A percentile compares a stretch with the other conserved stretches of the same genome.
Conservation (phyloP, 2,329 filamentous ascomycete genomes). For the Fusarium humuli region DNA sequence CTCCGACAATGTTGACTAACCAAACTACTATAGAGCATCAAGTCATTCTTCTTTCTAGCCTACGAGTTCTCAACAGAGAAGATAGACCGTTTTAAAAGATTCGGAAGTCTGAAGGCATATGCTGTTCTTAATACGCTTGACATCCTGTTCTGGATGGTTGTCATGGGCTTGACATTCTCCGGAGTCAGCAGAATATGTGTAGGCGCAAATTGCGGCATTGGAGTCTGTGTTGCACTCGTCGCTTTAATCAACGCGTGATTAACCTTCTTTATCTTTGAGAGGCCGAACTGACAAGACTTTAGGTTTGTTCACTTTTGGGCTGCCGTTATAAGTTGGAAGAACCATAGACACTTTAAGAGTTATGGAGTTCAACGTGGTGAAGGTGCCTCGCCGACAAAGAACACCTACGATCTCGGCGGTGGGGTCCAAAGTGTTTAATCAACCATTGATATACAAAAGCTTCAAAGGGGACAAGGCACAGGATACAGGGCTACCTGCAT, state of each 20-base stretch:
- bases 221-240: constrained; percentile 21
- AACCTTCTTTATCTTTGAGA: accelerated
- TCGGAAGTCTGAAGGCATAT: constrained; percentile 41
- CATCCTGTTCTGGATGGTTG: constrained; percentile 45
- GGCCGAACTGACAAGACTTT: neutral
- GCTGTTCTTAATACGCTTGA: constrained; percentile 43
- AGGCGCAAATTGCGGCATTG: constrained; percentile 30
- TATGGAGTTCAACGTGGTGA: constrained; percentile 8
- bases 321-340: constrained; percentile 22
- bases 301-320: constrained; percentile 19
- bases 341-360: constrained; percentile 8
- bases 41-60: constrained; percentile 19
- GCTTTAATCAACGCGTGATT: constrained; percentile 24
- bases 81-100: constrained; percentile 40
- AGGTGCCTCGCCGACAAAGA: neutral
- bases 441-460: too few species aligned
- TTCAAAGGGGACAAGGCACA: too few species aligned
- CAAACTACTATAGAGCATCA: neutral
- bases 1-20: too few species aligned
- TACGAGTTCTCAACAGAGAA: constrained; percentile 44
- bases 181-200: constrained; percentile 23
- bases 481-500: too few species aligned
- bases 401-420: neutral
- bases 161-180: constrained; percentile 40
- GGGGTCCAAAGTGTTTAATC: neutral